Conservation (phyloP, 1,284 basidiomycete species). For the Pseudozyma thailandica region DNA sequence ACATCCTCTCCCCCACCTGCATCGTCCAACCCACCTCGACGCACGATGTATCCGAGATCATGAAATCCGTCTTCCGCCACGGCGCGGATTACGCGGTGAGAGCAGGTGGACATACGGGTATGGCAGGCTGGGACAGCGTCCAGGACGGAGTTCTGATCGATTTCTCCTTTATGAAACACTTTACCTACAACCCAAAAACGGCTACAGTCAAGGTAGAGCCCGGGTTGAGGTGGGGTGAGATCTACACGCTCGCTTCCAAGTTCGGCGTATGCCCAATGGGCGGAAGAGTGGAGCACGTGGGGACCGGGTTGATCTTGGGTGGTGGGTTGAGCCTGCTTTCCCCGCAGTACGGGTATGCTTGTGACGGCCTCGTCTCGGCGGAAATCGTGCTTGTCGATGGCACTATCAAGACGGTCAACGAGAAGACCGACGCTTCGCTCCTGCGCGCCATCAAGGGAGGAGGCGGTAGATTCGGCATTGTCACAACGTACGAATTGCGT, state of each 20-base stretch:
- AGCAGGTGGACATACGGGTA: constrained; percentile 50
- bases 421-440: constrained; percentile 12
- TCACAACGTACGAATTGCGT: constrained; percentile 35
- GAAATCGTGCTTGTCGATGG: constrained; percentile 39
- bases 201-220: constrained; percentile 23
- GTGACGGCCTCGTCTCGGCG: constrained; percentile 28
- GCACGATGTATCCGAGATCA: constrained; percentile 5
- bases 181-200: constrained; percentile 10
- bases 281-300: constrained; percentile 39
- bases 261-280: constrained; percentile 38
- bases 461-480: constrained; percentile 49
- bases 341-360: constrained; percentile 43
- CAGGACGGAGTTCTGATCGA: constrained; percentile 40
- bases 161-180: constrained; percentile 26
- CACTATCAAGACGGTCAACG: constrained; percentile 3
- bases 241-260: constrained; percentile 21
- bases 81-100: constrained; percentile 43
- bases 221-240: constrained; percentile 39
- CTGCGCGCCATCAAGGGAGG: constrained; percentile 50
- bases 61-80: constrained; percentile 16
- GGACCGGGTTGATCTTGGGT: constrained; percentile 47
- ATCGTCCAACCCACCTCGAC: constrained; percentile 29
- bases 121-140: constrained; percentile 40
- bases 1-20: constrained; percentile 23
- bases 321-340: constrained; percentile 43